Evolutionary conservation across 1,139 yeast genomes (phyloP).

Genomic region (Taphrina betulina): DNA sequence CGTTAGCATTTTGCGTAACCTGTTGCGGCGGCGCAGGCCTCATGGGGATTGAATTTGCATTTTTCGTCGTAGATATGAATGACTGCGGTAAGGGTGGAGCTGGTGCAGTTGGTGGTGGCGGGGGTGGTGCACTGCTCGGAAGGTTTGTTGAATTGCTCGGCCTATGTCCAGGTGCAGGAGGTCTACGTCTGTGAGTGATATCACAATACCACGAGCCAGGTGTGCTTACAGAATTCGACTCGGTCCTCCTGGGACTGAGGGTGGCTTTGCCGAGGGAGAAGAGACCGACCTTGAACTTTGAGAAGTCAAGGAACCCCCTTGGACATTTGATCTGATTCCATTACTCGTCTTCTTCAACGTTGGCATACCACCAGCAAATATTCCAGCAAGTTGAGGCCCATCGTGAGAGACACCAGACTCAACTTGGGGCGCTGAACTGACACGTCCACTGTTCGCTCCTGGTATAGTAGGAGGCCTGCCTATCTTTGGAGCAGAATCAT

Average conservation of each 20-base stretch:
- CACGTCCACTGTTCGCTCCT: slow-evolving; percentile 34
- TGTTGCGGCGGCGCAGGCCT: slow-evolving; percentile 38
- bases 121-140: slow-evolving; percentile 40
- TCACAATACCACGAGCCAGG: background rate
- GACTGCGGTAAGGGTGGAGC: slow-evolving; percentile 37
- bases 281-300: slow-evolving; percentile 41
- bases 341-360: slow-evolving; percentile 53
- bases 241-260: slow-evolving; percentile 37
- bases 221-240: background rate
- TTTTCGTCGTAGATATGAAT: slow-evolving; percentile 39
- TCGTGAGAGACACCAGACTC: too few species aligned
- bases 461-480: slow-evolving; percentile 34
- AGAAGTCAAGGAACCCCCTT: slow-evolving; percentile 35
- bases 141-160: slow-evolving; percentile 26
- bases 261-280: slow-evolving; percentile 38
- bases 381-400: slow-evolving; percentile 72
- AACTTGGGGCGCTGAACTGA: too few species aligned
- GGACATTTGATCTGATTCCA: slow-evolving; percentile 48
- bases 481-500: slow-evolving; percentile 36
- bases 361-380: slow-evolving; percentile 85
- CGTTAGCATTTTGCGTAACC: slow-evolving; percentile 37
- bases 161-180: slow-evolving; percentile 19
- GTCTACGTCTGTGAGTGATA: slow-evolving; percentile 33
- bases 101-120: slow-evolving; percentile 41
- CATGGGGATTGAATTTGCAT: slow-evolving; percentile 36